Base-by-base conservation (phyloP, 1,284 basidiomycete species). In the Tetrapyrgos nigripes region DNA sequence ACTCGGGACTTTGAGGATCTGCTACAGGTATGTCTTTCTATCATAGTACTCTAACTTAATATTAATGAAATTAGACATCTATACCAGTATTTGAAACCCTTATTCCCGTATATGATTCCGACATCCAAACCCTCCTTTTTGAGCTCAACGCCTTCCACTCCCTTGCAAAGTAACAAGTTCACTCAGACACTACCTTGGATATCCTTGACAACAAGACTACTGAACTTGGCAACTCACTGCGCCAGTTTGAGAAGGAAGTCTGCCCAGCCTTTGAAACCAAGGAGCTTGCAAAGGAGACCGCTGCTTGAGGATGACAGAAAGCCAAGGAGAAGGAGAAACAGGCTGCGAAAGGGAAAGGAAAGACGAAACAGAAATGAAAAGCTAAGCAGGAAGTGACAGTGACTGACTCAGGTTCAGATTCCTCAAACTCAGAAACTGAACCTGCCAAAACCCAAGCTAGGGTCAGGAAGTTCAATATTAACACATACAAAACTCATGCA, bases 1-100 rank as follows among this genome's bases (percentile, higher is more conserved):
- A 65, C 64, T 6, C 54, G 65, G 10, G 62, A 70, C 51, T 73
- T 62, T 54, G 65, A 73, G 44, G 64, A 69, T 51, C 37, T 68
- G 1, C 54, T 68, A 55, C 59, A 70, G 62, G 64, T 63, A 33
- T 27, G 13, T 13, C 27, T 35, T 43, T 31, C 13, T 46, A n/a
- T 13, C 9, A 9, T 28, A 27, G 26, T 45, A 14, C 29, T 5
- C 3, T 10, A n/a, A 5, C 13, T 21, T 27, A 28, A 11, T 33
- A 29, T 23, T 21, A 2, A 13, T 29, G 14, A 31, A 52, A 19
- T 26, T 37, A 58, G 56, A 27, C 27, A 13, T 45, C 56, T 3
- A 52, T 58, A 17, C 56, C 50, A 8, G 56, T 58, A 13, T 58
- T 52, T 26, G 50, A 58, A 35, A 50, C 37, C 4, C 56, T 58